Evolutionary conservation across 106 monocot genomes (phyloP).

Genomic region (Alisma plantagoaquatica): DNA sequence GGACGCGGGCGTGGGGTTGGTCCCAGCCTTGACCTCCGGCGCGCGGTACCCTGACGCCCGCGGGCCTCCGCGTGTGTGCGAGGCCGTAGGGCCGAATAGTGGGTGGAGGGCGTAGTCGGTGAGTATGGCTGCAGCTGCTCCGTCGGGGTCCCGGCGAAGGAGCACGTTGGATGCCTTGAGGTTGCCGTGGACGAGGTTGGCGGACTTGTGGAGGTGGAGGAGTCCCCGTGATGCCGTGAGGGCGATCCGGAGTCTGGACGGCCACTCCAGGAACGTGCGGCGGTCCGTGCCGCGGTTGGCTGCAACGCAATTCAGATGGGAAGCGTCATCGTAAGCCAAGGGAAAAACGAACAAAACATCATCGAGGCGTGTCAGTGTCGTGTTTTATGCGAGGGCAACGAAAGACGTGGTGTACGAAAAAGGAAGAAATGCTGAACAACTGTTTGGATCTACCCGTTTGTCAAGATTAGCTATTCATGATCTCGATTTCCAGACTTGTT

Average conservation of each 20-base stretch:
- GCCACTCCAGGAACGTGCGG: slow-evolving; percentile 5
- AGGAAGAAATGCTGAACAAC: too few species aligned
- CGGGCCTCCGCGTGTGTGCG: background rate
- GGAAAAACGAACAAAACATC: background rate
- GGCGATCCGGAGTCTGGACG: background rate
- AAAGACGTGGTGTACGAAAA: too few species aligned
- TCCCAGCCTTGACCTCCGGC: slow-evolving; percentile 6
- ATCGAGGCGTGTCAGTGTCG: too few species aligned
- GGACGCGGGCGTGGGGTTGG: slow-evolving; percentile 2
- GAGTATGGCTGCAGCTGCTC: background rate
- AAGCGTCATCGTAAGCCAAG: background rate
- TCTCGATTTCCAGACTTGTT: background rate
- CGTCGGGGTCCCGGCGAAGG: background rate
- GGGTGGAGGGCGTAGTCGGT: slow-evolving; percentile 1
- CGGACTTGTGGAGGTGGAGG: background rate
- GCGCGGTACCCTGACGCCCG: slow-evolving; percentile 4
- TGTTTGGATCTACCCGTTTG: too few species aligned
- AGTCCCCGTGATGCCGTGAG: background rate
- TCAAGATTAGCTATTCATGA: too few species aligned
- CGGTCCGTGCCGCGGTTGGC: slow-evolving; percentile 2
- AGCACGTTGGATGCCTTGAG: slow-evolving; percentile 16
- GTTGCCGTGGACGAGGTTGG: slow-evolving; percentile 10
- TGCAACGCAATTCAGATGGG: too few species aligned
- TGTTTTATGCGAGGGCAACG: background rate
- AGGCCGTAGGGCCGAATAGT: background rate